phyloP scores from a whole-genome alignment of 2,329 filamentous ascomycete species.

The Kalmusia sp. region DNA sequence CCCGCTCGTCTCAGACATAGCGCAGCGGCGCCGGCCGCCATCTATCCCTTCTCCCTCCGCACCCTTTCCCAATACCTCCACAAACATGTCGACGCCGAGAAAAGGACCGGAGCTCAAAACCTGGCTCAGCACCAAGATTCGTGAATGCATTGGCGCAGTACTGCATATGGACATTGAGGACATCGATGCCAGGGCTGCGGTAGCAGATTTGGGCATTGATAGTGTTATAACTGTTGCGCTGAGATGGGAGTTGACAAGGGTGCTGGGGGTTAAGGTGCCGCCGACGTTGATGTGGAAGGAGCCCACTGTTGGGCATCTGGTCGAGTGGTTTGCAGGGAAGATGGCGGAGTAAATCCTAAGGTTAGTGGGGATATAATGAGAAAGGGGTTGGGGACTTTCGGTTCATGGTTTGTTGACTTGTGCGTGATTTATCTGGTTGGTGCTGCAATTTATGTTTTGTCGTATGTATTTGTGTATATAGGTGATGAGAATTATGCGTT shows the following conservation, averaged over 20 bases:
- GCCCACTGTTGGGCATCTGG: constrained; percentile 49
- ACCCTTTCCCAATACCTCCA: too few relatives aligned
- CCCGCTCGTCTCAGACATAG: constrained; percentile 24
- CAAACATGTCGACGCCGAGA: too few relatives aligned
- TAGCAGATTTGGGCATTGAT: constrained; percentile 51
- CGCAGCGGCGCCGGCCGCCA: constrained; percentile 19
- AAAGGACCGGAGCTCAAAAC: constrained; percentile 37
- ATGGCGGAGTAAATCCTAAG: too few relatives aligned
- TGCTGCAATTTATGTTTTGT: too few relatives aligned
- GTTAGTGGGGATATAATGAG: too few relatives aligned
- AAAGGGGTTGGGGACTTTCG: too few relatives aligned
- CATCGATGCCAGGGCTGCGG: constrained; percentile 41
- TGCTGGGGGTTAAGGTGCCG: constrained; percentile 45
- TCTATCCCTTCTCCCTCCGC: too few relatives aligned
- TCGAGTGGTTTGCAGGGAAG: constrained; percentile 45
- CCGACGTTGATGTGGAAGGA: constrained; percentile 52
- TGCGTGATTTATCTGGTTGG: too few relatives aligned
- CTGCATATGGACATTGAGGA: constrained; percentile 43
- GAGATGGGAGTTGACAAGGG: constrained; percentile 44
- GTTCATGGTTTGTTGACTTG: too few relatives aligned
- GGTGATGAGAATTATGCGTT: too few relatives aligned
- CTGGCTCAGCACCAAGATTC: constrained; percentile 40
- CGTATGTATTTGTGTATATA: too few relatives aligned
- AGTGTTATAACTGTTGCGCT: constrained; percentile 50
- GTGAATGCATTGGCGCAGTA: constrained; percentile 42